Evolutionary conservation across 192 early-diverging fungal genomes (phyloP).

Genomic region (Chytriomyces sp.): DNA sequence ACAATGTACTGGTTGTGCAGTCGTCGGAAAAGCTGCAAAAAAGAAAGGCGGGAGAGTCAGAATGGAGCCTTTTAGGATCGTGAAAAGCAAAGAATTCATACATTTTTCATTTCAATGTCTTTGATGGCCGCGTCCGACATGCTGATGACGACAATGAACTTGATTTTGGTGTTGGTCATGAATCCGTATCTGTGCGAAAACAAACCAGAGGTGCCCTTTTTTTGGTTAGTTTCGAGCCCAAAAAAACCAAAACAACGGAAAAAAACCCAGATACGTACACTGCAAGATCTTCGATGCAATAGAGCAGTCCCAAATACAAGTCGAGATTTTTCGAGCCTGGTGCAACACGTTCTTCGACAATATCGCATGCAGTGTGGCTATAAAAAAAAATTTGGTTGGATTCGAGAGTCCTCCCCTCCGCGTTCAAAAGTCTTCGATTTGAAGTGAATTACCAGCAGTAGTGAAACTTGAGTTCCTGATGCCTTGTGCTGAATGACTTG

Average conservation of each 20-base stretch:
- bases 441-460: conserved; percentile 59
- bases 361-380: conserved; percentile 86
- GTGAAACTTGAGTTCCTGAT: conserved; percentile 86
- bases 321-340: conserved; percentile 72
- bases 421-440: too few species aligned
- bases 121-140: conserved; percentile 72
- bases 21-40: conserved; percentile 71
- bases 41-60: background rate
- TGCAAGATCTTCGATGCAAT: conserved; percentile 86
- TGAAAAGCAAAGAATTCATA: conserved; percentile 34
- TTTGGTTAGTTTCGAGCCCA: background rate
- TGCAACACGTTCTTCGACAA: conserved; percentile 81
- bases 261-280: conserved; percentile 66
- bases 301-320: conserved; percentile 85
- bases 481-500: conserved; percentile 73
- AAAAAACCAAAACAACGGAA: conserved; percentile 14
- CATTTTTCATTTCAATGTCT: conserved; percentile 80
- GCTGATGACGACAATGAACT: conserved; percentile 58
- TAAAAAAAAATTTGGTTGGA: background rate
- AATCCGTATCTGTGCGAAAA: conserved; percentile 73
- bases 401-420: too few species aligned
- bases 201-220: background rate
- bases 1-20: conserved; percentile 84
- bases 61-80: background rate
- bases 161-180: conserved; percentile 84